Conservation (phyloP, 768 basidiomycete species). For the Polyporus arcularius region DNA sequence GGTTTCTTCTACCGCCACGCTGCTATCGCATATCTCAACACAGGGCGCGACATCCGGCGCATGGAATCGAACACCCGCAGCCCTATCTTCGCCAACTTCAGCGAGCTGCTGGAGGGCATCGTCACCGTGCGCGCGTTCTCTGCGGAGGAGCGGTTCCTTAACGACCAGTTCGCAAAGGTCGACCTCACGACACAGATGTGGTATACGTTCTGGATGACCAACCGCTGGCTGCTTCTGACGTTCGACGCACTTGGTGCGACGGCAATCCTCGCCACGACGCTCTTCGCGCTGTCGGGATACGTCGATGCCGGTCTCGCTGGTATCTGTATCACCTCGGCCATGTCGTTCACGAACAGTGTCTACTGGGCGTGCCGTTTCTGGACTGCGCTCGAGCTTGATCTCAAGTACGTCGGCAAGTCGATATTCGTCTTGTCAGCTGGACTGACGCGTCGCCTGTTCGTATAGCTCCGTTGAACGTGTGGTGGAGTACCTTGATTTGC, state of each 20-base stretch:
- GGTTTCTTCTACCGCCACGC: slow-evolving; percentile 72
- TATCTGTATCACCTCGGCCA: slow-evolving; percentile 75
- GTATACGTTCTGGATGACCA: slow-evolving; percentile 90
- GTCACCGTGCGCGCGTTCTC: slow-evolving; percentile 94
- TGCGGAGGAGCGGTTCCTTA: slow-evolving; percentile 75
- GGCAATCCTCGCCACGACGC: slow-evolving; percentile 71
- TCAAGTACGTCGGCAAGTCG: slow-evolving; percentile 49
- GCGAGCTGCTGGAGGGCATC: slow-evolving; percentile 82
- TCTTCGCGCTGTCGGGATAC: slow-evolving; percentile 71
- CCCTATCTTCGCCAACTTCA: slow-evolving; percentile 82
- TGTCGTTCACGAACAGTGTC: slow-evolving; percentile 54
- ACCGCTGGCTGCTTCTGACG: slow-evolving; percentile 80
- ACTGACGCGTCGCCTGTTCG: not conserved
- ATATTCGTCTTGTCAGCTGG: not conserved
- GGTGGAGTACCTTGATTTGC: slow-evolving; percentile 87
- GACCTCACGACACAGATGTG: slow-evolving; percentile 85
- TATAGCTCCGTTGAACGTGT: slow-evolving; percentile 85
- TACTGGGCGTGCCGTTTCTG: slow-evolving; percentile 54
- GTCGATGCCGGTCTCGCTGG: slow-evolving; percentile 64
- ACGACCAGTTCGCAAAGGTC: slow-evolving; percentile 70
- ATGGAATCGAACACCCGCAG: slow-evolving; percentile 90
- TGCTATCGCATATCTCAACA: slow-evolving; percentile 73
- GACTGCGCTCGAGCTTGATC: slow-evolving; percentile 67
- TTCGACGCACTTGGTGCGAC: slow-evolving; percentile 79
- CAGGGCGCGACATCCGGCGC: slow-evolving; percentile 80